Evolutionary conservation across 2,329 filamentous ascomycete species (phyloP).

Genomic region (Aspergillus brasiliensis): DNA sequence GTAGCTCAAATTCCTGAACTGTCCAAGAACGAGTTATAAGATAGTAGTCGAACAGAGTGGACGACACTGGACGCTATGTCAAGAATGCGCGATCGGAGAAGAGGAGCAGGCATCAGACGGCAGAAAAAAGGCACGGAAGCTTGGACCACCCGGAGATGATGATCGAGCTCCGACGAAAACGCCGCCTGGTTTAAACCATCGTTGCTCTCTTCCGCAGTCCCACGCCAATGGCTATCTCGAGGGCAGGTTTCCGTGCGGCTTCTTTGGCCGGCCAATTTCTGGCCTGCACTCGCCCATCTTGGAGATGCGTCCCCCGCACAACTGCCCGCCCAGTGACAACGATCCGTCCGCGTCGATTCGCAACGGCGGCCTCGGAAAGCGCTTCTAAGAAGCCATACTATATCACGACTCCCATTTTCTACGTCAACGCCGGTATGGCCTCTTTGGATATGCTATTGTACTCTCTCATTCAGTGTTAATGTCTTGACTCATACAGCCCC

Average conservation of each 20-base stretch:
- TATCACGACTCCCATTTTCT: conserved; percentile 96
- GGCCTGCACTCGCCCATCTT: conserved; percentile 24
- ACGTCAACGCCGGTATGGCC: conserved; percentile 84
- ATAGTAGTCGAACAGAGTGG: neutral
- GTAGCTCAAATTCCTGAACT: neutral
- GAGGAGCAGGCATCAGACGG: conserved; percentile 4
- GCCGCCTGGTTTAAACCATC: conserved; percentile 19
- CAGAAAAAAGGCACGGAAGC: conserved; percentile 33
- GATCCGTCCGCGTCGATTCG: conserved; percentile 30
- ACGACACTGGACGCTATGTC: neutral
- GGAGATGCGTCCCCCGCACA: conserved; percentile 35
- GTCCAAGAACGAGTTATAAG: neutral
- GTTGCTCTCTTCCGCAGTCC: conserved; percentile 11
- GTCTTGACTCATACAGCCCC: conserved; percentile 61
- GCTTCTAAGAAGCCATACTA: conserved; percentile 77
- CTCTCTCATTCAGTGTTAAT: neutral
- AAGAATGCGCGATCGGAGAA: conserved; percentile 6
- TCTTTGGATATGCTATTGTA: neutral
- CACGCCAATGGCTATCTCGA: conserved; percentile 31
- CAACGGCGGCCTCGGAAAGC: conserved; percentile 28
- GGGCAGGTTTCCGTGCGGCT: conserved; percentile 32
- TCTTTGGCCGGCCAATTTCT: conserved; percentile 33
- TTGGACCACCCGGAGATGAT: conserved; percentile 38
- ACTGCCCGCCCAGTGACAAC: conserved; percentile 20
- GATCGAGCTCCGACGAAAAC: conserved; percentile 31